A percentile compares a stretch with the other conserved stretches of the same genome.
Evolutionary conservation across 371 early-diverging fungal species (phyloP).

Genomic region (Actinomucor elegans): DNA sequence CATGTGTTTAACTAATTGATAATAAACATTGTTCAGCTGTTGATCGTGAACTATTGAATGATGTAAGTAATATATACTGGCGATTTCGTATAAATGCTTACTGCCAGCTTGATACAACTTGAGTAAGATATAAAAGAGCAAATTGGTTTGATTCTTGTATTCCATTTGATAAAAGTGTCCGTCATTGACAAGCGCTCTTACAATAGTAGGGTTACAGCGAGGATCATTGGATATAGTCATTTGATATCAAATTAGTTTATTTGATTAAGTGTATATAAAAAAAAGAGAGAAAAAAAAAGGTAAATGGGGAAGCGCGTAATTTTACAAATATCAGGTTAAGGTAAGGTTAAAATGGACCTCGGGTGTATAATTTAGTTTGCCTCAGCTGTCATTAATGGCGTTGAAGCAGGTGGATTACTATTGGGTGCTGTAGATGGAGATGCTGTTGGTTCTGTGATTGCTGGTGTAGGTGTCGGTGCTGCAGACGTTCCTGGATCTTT

Average conservation of each 20-base stretch:
- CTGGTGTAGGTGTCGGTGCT: not conserved
- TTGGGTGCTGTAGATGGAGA: not conserved
- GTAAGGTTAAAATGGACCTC: not conserved
- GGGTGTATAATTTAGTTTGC: conserved; percentile 9
- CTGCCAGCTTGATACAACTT: conserved; percentile 6
- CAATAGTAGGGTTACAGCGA: not conserved
- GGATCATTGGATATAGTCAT: conserved; percentile 6
- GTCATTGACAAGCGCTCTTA: not conserved
- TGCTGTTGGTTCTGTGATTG: not conserved
- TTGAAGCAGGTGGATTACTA: not conserved
- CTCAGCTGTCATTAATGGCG: conserved; percentile 3
- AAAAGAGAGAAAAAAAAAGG: not conserved
- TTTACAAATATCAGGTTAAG: conserved; percentile 1
- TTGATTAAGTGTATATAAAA: not conserved
- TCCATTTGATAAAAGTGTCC: conserved; percentile 11
- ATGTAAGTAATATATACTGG: not conserved
- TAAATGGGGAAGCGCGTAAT: no score
- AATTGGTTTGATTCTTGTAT: conserved; percentile 11
- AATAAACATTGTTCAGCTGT: conserved; percentile 2
- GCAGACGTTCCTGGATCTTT: conserved; percentile 30
- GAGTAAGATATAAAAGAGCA: conserved; percentile 11
- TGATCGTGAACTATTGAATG: not conserved
- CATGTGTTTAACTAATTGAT: not conserved
- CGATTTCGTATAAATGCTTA: not conserved
- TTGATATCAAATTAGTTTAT: not conserved